Percentiles rank a stretch among this genome's conserved stretches.
phyloP scores from a whole-genome alignment of 352 stramenopile species.

The Albugo candida region DNA sequence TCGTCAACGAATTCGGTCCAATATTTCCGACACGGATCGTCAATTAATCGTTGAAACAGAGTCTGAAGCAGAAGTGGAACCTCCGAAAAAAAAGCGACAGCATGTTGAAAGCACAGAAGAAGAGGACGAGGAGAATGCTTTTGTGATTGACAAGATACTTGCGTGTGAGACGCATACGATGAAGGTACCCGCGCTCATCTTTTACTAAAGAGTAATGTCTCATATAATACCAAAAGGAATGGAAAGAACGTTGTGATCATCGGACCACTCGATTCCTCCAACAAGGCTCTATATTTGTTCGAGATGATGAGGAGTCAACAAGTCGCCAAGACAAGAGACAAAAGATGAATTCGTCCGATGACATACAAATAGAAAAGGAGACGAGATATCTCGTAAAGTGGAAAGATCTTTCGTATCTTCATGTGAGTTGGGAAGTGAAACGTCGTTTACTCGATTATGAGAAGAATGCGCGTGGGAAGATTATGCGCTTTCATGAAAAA shows the following conservation, averaged over 20 bases:
- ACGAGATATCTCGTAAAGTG: constrained; percentile 83
- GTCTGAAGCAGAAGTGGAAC: too few relatives aligned
- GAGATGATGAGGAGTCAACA: constrained; percentile 18
- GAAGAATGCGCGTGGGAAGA: constrained; percentile 71
- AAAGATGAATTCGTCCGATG: background rate
- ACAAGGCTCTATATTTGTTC: constrained; percentile 66
- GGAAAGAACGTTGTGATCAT: constrained; percentile 47
- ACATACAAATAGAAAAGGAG: constrained; percentile 15
- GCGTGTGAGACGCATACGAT: constrained; percentile 53
- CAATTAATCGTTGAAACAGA: too few relatives aligned
- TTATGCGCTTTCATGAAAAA: constrained; percentile 61
- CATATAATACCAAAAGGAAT: constrained; percentile 16
- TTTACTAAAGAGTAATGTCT: background rate
- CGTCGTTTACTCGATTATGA: constrained; percentile 61
- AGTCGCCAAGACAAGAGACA: background rate
- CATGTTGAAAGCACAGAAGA: background rate
- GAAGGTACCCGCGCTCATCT: constrained; percentile 12
- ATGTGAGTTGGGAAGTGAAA: constrained; percentile 82
- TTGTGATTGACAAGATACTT: constrained; percentile 72
- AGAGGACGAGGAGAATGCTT: constrained; percentile 30
- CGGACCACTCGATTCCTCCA: constrained; percentile 59
- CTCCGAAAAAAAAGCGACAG: too few relatives aligned
- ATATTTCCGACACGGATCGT: too few relatives aligned
- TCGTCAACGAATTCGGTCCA: too few relatives aligned
- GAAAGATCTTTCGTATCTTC: constrained; percentile 77